These are phyloP conservation scores for Talaromyces sp. DNA, from an alignment of 2,329 filamentous ascomycete species.

Conservation along the genomic window DNA sequence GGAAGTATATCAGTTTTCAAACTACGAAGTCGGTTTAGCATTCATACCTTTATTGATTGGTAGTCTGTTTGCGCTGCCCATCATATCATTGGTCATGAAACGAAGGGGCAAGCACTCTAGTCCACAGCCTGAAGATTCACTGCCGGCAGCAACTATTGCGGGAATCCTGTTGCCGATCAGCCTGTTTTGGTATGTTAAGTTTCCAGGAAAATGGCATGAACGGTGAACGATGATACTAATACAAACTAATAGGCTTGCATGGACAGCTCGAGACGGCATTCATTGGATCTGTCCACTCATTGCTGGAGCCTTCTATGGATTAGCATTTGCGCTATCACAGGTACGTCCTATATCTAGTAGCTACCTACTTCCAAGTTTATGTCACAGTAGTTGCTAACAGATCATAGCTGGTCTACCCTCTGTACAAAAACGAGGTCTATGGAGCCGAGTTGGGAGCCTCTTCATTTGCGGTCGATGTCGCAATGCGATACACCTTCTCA, in stretches of 20 bases:
- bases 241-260: constrained; percentile 3
- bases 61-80: constrained; percentile 7
- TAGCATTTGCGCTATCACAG: not conserved
- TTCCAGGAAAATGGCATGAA: not conserved
- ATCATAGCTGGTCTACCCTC: constrained; percentile 5
- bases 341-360: not conserved
- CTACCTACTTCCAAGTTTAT: not conserved
- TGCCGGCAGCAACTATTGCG: constrained; percentile 7
- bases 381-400: not conserved
- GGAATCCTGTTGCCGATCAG: constrained; percentile 9
- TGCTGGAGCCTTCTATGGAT: constrained; percentile 3
- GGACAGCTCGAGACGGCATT: constrained; percentile 4
- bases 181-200: constrained; percentile 7
- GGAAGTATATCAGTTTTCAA: constrained; percentile 5
- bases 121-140: constrained; percentile 7
- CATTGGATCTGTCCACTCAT: constrained; percentile 9
- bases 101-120: not conserved
- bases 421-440: constrained; percentile 12
- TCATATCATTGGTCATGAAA: not conserved
- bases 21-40: constrained; percentile 9
- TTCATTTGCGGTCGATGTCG: constrained; percentile 7
- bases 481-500: constrained; percentile 9
- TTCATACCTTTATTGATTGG: constrained; percentile 12
- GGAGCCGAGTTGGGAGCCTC: constrained; percentile 8
- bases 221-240: too few relatives aligned